Evolutionary conservation across 2,329 filamentous ascomycete species (phyloP).

Genomic region (Paraphoma chrysanthemicola): DNA sequence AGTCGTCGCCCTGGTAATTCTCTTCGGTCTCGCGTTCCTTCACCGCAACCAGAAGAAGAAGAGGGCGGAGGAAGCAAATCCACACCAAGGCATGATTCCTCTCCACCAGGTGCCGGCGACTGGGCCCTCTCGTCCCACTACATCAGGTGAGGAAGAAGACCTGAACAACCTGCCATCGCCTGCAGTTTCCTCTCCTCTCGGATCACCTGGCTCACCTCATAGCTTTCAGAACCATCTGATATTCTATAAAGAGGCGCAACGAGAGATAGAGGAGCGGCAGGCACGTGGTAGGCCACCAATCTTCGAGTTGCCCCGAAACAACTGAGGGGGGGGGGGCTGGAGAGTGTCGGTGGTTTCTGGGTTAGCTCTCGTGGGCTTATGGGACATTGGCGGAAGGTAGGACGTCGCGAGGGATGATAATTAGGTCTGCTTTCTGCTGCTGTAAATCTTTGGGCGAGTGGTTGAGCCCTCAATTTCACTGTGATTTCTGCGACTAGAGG

Average conservation of each 20-base stretch:
- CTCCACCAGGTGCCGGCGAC: not conserved
- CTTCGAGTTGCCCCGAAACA: too few species aligned
- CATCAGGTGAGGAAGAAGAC: not conserved
- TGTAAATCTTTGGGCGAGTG: too few species aligned
- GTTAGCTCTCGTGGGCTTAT: too few species aligned
- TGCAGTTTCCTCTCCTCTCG: not conserved
- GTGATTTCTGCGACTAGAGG: not conserved
- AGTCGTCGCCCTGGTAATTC: conserved; percentile 65
- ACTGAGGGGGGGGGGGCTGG: too few species aligned
- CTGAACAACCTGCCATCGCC: not conserved
- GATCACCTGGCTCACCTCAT: not conserved
- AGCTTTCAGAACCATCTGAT: not conserved
- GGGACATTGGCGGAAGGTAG: too few species aligned
- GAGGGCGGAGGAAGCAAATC: not conserved
- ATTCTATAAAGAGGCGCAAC: not conserved
- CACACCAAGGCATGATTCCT: not conserved
- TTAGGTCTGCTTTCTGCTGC: too few species aligned
- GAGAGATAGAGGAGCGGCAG: not conserved
- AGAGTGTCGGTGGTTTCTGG: too few species aligned
- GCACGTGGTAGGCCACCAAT: too few species aligned
- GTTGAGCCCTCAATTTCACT: not conserved
- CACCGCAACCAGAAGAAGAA: not conserved
- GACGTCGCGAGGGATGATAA: too few species aligned
- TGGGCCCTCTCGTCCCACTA: not conserved
- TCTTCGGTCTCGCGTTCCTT: not conserved